Evolutionary conservation across 371 early-diverging fungal species (phyloP).

Genomic region (Mortierella sp.): DNA sequence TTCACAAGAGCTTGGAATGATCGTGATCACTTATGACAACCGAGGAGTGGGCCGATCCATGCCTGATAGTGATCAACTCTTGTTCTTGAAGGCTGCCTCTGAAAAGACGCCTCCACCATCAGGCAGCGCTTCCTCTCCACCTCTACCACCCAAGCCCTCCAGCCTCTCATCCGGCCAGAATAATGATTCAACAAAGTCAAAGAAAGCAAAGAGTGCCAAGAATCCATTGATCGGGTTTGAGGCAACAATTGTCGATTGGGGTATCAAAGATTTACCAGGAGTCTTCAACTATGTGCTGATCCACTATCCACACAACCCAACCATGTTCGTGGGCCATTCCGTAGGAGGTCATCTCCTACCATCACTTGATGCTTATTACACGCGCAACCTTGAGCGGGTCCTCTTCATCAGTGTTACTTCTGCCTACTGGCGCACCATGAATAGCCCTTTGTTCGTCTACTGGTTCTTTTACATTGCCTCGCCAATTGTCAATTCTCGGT

Average conservation of each 20-base stretch:
- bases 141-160: constrained; percentile 32
- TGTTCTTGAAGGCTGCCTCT: constrained; percentile 27
- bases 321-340: constrained; percentile 48
- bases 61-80: constrained; percentile 36
- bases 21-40: constrained; percentile 56
- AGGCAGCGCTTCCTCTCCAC: background rate
- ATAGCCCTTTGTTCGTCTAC: constrained; percentile 44
- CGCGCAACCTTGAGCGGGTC: constrained; percentile 48
- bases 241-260: constrained; percentile 56
- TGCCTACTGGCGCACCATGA: constrained; percentile 53
- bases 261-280: constrained; percentile 48
- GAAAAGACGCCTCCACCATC: constrained; percentile 9
- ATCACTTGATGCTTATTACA: constrained; percentile 45
- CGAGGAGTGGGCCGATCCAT: constrained; percentile 57
- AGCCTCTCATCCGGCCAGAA: background rate
- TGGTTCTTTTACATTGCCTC: constrained; percentile 52
- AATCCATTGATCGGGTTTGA: constrained; percentile 56
- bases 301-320: constrained; percentile 46
- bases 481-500: constrained; percentile 34
- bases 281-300: constrained; percentile 45
- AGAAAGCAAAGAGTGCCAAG: constrained; percentile 18
- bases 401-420: constrained; percentile 51
- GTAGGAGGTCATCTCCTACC: constrained; percentile 55
- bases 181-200: background rate
- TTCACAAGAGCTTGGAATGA: constrained; percentile 50